Percentiles rank a stretch among this genome's conserved stretches.
Evolutionary conservation across 2,329 filamentous ascomycete species (phyloP).

Genomic region (Penicillium janthinellum): DNA sequence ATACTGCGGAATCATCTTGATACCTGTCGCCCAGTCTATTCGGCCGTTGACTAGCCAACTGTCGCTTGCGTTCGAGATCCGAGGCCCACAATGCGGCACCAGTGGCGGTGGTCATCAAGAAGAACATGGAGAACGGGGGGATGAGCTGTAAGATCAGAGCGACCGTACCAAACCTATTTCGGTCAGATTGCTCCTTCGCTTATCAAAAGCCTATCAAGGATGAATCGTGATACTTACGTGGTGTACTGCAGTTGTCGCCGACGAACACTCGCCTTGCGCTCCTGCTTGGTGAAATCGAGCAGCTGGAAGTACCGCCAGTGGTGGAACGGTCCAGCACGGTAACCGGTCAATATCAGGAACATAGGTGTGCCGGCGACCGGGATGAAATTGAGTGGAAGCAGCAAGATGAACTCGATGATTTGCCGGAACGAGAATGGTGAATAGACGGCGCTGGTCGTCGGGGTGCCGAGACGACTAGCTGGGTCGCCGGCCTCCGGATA

Average conservation of each 20-base stretch:
- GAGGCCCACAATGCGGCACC: constrained; percentile 87
- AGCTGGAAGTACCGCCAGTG: constrained; percentile 91
- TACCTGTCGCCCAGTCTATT: constrained; percentile 36
- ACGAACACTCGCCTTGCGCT: constrained; percentile 70
- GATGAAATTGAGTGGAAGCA: constrained; percentile 82
- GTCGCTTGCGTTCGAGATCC: constrained; percentile 67
- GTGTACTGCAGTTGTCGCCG: constrained; percentile 78
- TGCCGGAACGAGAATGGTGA: constrained; percentile 90
- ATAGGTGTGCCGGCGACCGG: constrained; percentile 79
- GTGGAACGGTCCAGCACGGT: constrained; percentile 81
- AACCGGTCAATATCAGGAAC: constrained; percentile 86
- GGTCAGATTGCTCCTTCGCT: background rate
- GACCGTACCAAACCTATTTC: constrained; percentile 72
- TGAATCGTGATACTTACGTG: constrained; percentile 57
- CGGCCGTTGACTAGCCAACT: constrained; percentile 27
- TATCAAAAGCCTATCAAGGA: background rate
- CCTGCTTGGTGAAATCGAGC: constrained; percentile 70
- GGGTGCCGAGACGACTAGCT: constrained; percentile 79
- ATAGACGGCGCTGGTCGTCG: constrained; percentile 74
- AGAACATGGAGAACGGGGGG: constrained; percentile 89
- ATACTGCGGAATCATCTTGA: constrained; percentile 38
- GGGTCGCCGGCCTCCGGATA: constrained; percentile 70
- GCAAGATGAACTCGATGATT: constrained; percentile 78
- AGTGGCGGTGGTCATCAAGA: constrained; percentile 81
- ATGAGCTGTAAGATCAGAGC: constrained; percentile 85